Evolutionary conservation across 2,329 filamentous ascomycete species (phyloP), one percentile per base, ranked within the genome.

Genomic region (Didymellaceae sp.): DNA sequence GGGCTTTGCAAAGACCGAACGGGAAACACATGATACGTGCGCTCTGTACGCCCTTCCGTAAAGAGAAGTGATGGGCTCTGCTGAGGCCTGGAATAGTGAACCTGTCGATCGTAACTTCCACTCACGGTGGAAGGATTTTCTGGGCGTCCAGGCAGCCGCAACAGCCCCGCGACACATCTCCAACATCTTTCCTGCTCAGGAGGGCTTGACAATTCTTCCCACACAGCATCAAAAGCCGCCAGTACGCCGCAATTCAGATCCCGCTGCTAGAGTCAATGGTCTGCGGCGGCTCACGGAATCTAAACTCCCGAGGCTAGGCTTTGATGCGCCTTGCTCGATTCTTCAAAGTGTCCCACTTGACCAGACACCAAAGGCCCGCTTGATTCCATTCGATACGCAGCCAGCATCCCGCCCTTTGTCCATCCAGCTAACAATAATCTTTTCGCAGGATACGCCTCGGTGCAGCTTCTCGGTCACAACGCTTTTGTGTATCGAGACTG

Each of bases 21-120:
- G 25, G 48, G 48, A 52, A 52, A 46, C 48, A 42, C 48, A 38
- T 45, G 42, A 35, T 45, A 45, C 35, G 47, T 51, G 47, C 41
- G 35, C 33, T 24, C 41, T 41, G 35, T 45, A 14, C 35, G n/a
- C 24, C 45, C 22, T 20, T 37, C 48, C 42, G 21, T 21, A 18
- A 42, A 38, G 3, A 42, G 48, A 45, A 46, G 37, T 46, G 42
- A 52, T 52, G 48, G 20, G 42, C 37, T 28, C 3, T 42, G 46
- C 38, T 44, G 47, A 28, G 16, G 28, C 41, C 40, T 38, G 34
- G 39, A 50, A 9, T 30, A 41, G 41, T 37, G 40, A 35, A n/a
- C 21, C 11, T 28, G 48, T 34, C 42, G 48, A 52, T 52, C 48
- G 30, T 25, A 52, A 45, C 42, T 45, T 45, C 48, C 42, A 42